These are phyloP conservation scores for Globisporangium abappressorium DNA, from an alignment of 352 stramenopile genomes.

Conservation along the genomic window DNA sequence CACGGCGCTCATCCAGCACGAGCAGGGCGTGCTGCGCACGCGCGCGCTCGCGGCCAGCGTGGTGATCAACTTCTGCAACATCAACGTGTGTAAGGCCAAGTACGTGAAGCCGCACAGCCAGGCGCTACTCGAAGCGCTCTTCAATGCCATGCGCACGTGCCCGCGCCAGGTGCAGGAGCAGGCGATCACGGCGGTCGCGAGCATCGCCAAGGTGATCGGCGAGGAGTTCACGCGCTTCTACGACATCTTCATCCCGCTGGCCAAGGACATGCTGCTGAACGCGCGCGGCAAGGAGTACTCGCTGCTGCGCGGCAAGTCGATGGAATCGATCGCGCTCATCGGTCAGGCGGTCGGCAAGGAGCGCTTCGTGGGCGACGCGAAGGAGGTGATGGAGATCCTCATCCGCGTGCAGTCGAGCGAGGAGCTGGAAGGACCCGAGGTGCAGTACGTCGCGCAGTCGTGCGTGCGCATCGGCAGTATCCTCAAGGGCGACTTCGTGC, in stretches of 20 bases:
- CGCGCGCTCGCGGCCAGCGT: constrained; percentile 74
- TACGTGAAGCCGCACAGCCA: constrained; percentile 65
- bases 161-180: constrained; percentile 86
- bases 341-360: constrained; percentile 87
- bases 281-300: constrained; percentile 74
- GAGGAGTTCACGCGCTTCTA: constrained; percentile 80
- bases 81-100: constrained; percentile 79
- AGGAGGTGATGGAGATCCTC: constrained; percentile 87
- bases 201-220: constrained; percentile 81
- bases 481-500: constrained; percentile 84
- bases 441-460: constrained; percentile 86
- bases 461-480: constrained; percentile 86
- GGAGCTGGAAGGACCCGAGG: constrained; percentile 65
- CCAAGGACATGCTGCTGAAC: constrained; percentile 81
- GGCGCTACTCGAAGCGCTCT: constrained; percentile 73
- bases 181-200: constrained; percentile 83
- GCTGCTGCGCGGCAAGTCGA: constrained; percentile 81
- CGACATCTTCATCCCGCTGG: constrained; percentile 85
- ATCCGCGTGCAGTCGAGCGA: constrained; percentile 72
- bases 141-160: constrained; percentile 71
- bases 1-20: constrained; percentile 59
- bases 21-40: constrained; percentile 66
- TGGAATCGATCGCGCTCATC: constrained; percentile 88
- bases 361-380: constrained; percentile 69
- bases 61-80: constrained; percentile 86